These are phyloP conservation scores for Coriaria nepalensis DNA, from an alignment of 306 rosid species.

Conservation along the genomic window DNA sequence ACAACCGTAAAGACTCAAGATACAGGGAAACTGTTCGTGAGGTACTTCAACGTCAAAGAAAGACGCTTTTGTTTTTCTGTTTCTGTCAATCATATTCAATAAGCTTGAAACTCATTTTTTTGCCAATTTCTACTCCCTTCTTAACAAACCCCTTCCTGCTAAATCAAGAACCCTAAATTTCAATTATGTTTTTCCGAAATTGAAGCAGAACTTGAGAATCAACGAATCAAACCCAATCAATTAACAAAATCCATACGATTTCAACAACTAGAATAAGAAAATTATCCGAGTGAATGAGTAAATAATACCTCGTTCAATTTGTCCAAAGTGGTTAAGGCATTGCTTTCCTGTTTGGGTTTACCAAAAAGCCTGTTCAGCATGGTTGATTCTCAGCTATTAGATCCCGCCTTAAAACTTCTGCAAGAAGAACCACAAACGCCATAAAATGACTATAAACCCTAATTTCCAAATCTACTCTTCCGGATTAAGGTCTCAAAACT, in stretches of 20 bases:
- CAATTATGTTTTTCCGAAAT: no score
- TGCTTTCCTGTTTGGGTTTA: constrained; percentile 72
- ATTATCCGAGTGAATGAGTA: not conserved
- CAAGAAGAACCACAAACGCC: constrained; percentile 3
- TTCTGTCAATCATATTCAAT: no score
- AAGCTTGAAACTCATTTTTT: no score
- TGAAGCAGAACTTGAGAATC: no score
- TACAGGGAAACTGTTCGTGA: no score
- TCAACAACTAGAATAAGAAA: not conserved
- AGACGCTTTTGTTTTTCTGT: no score
- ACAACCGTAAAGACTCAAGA: no score
- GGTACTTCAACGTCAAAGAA: no score
- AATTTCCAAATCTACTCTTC: not conserved
- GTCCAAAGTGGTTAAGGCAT: constrained; percentile 65
- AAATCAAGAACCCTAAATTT: no score
- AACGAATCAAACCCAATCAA: not conserved
- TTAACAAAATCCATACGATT: not conserved
- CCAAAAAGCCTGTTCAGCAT: constrained; percentile 77
- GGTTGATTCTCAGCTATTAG: constrained; percentile 21
- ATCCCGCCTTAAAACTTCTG: constrained; percentile 21
- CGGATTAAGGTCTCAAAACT: not conserved
- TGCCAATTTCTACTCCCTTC: no score
- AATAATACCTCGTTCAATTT: constrained; percentile 61
- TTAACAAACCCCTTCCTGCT: no score
- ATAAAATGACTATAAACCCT: constrained; percentile 5